Conservation (phyloP, 2,329 filamentous ascomycete species). For the Knoxdaviesia proteae region DNA sequence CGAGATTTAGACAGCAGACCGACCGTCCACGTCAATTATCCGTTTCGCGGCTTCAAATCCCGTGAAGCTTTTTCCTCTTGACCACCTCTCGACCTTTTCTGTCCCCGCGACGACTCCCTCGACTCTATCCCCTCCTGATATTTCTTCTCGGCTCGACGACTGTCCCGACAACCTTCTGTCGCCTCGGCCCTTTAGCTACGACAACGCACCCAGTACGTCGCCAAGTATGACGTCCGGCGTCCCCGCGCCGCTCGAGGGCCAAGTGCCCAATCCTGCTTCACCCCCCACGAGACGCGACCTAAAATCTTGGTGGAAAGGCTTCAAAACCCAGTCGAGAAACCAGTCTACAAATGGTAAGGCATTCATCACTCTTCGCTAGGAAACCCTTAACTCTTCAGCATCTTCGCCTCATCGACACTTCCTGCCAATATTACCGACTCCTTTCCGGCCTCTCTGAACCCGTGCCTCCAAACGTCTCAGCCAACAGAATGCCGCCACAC, state of each 20-base stretch:
- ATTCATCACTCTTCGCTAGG: conserved; percentile 15
- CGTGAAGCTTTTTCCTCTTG: no score
- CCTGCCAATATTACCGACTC: neutral
- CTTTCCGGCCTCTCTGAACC: neutral
- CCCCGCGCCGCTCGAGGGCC: conserved; percentile 13
- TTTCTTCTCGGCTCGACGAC: neutral
- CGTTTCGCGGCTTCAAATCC: no score
- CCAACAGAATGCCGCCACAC: no score
- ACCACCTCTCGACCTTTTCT: no score
- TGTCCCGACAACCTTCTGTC: neutral
- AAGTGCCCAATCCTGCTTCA: conserved; percentile 29
- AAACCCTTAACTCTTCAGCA: neutral
- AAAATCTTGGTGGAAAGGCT: conserved; percentile 93
- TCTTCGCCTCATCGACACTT: neutral
- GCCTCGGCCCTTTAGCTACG: no score
- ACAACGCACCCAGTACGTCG: no score
- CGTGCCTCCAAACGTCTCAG: neutral
- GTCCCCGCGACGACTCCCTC: neutral
- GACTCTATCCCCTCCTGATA: neutral
- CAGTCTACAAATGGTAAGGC: conserved; percentile 32
- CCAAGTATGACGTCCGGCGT: conserved; percentile 15
- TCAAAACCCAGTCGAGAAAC: conserved; percentile 48
- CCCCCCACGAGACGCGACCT: conserved; percentile 73
- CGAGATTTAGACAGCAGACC: no score
- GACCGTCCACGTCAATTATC: no score